These are phyloP conservation scores for Neoscytalidium dimidiatum DNA, from an alignment of 2,329 filamentous ascomycete genomes.

Conservation along the genomic window DNA sequence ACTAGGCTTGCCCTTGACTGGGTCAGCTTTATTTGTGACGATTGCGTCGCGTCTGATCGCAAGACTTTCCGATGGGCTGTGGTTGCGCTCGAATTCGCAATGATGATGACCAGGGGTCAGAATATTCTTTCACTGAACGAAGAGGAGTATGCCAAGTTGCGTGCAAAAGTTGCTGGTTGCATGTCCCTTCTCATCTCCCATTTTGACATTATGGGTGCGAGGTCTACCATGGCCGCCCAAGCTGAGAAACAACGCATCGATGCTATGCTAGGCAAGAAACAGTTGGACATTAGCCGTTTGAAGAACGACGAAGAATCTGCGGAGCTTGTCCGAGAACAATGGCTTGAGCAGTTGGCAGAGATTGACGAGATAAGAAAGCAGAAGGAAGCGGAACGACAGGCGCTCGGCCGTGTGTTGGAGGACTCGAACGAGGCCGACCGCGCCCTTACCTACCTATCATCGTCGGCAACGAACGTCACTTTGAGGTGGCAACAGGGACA, in stretches of 20 bases:
- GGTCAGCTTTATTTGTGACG: conserved; percentile 97
- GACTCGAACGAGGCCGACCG: conserved; percentile 94
- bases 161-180: conserved; percentile 89
- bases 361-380: conserved; percentile 79
- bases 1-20: conserved; percentile 93
- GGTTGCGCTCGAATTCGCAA: conserved; percentile 90
- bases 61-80: conserved; percentile 98
- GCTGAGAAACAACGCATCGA: conserved; percentile 89
- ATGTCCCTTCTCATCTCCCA: conserved; percentile 98
- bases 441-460: conserved; percentile 89
- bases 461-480: conserved; percentile 91
- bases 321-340: conserved; percentile 71
- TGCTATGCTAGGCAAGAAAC: conserved; percentile 72
- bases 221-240: conserved; percentile 89
- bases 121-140: conserved; percentile 91
- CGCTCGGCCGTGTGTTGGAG: conserved; percentile 86
- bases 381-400: conserved; percentile 81
- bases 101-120: conserved; percentile 93
- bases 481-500: conserved; percentile 99
- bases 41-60: conserved; percentile 89
- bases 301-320: conserved; percentile 85
- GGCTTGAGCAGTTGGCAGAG: conserved; percentile 69
- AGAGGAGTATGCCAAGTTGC: conserved; percentile 78
- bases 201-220: conserved; percentile 98
- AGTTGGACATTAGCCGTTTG: conserved; percentile 73